Percentiles rank a stretch among this genome's conserved stretches.
These are phyloP conservation scores for Aspergillus sp. DNA, from an alignment of 2,329 filamentous ascomycete species.

Conservation along the genomic window DNA sequence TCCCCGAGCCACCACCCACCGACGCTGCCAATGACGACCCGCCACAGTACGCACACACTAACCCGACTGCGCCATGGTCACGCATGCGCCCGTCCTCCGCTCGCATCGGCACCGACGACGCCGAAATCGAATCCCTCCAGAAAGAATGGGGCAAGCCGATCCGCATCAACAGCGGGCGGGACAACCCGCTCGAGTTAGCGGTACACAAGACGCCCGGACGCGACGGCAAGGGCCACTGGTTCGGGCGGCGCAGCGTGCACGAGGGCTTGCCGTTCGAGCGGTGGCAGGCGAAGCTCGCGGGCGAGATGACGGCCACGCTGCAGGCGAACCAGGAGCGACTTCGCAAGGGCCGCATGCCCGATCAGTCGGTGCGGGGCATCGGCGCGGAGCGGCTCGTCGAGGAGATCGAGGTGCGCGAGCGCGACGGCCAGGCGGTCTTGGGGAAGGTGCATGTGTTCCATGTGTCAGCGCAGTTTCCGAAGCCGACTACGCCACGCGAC, in stretches of 20 bases:
- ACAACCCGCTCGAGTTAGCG: conserved; percentile 72
- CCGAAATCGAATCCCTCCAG: conserved; percentile 60
- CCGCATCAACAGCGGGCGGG: conserved; percentile 56
- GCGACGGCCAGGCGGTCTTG: conserved; percentile 15
- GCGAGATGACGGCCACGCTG: conserved; percentile 77
- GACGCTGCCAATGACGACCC: neutral
- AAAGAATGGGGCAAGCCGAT: conserved; percentile 83
- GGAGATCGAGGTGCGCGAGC: conserved; percentile 55
- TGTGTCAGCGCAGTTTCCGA: conserved; percentile 84
- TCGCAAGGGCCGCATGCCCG: conserved; percentile 63
- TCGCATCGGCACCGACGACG: conserved; percentile 48
- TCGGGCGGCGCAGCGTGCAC: conserved; percentile 79
- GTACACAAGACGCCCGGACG: conserved; percentile 77
- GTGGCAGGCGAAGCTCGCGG: conserved; percentile 73
- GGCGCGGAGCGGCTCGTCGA: conserved; percentile 76
- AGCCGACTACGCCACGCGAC: conserved; percentile 81
- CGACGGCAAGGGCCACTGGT: conserved; percentile 86
- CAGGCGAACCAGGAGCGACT: conserved; percentile 67
- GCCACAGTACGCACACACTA: neutral
- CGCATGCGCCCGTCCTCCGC: conserved; percentile 53
- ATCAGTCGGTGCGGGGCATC: conserved; percentile 78
- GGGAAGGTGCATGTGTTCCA: conserved; percentile 64
- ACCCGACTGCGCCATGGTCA: conserved; percentile 27
- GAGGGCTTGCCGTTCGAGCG: conserved; percentile 71
- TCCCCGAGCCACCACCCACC: conserved; percentile 55